Percentiles rank a stretch among this genome's conserved stretches.
Conservation (phyloP, 495 filamentous ascomycete genomes). For the Aspergillus cristatus region DNA sequence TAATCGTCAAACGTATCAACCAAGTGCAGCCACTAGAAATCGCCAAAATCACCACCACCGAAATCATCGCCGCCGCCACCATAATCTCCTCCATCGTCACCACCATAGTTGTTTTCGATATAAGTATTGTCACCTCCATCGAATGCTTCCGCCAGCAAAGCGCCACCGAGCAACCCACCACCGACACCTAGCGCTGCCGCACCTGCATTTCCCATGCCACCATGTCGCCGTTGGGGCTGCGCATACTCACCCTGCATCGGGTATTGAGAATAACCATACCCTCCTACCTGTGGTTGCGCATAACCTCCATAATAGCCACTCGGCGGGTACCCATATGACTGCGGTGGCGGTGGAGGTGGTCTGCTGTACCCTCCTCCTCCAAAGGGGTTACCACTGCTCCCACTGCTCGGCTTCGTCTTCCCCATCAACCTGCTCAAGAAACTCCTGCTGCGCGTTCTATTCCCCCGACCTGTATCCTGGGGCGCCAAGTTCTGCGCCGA, state of each 20-base stretch:
- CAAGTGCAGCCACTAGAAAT: constrained; percentile 38
- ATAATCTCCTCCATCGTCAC: constrained; percentile 39
- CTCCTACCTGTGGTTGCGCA: constrained; percentile 8
- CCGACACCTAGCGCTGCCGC: constrained; percentile 70
- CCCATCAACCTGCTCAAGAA: constrained; percentile 45
- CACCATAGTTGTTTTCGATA: constrained; percentile 15
- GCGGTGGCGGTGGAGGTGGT: constrained; percentile 7
- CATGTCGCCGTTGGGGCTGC: constrained; percentile 20
- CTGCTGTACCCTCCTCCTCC: constrained; percentile 4
- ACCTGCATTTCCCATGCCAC: constrained; percentile 57
- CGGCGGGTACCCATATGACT: constrained; percentile 9
- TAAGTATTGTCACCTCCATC: constrained; percentile 44
- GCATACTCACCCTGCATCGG: constrained; percentile 37
- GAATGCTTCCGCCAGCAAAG: constrained; percentile 56
- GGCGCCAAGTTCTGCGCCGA: constrained; percentile 16
- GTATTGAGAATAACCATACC: constrained; percentile 34
- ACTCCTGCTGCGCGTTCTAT: constrained; percentile 23
- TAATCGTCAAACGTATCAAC: neutral
- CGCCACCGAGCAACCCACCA: constrained; percentile 65
- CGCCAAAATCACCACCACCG: constrained; percentile 31
- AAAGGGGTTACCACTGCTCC: constrained; percentile 5
- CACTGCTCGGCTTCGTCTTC: constrained; percentile 21
- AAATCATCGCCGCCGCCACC: constrained; percentile 35
- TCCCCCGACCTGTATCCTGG: constrained; percentile 11
- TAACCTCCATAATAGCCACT: constrained; percentile 3